Conservation (phyloP, 805 yeast species). For the Maudiozyma serrabonitensis region DNA sequence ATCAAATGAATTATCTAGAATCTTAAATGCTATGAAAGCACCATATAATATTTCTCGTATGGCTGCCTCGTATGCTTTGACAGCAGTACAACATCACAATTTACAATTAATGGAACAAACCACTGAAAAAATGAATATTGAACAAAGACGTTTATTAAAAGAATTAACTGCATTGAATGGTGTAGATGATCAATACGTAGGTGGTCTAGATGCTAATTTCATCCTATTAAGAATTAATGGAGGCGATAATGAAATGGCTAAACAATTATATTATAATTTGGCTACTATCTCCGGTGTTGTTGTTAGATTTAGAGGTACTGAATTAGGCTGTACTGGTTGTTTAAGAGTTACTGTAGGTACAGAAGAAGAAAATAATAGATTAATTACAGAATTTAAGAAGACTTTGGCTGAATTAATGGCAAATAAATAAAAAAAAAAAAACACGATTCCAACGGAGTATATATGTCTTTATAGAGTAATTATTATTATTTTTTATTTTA, state of each 20-base stretch:
- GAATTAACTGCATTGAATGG: conserved; percentile 48
- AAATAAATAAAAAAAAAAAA: background rate
- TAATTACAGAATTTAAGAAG: conserved; percentile 42
- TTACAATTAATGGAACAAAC: conserved; percentile 47
- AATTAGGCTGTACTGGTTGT: conserved; percentile 81
- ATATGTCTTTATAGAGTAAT: no score
- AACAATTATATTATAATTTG: conserved; percentile 50
- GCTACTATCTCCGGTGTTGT: conserved; percentile 74
- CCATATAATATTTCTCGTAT: conserved; percentile 88
- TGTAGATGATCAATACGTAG: conserved; percentile 59
- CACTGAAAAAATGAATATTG: conserved; percentile 40
- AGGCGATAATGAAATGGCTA: conserved; percentile 71
- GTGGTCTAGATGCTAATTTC: conserved; percentile 83
- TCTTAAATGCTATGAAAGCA: conserved; percentile 85
- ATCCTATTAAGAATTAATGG: conserved; percentile 63
- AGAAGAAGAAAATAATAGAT: conserved; percentile 50
- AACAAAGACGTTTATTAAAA: conserved; percentile 46
- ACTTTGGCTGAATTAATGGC: conserved; percentile 15
- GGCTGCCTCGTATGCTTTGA: conserved; percentile 63
- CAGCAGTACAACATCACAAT: conserved; percentile 58
- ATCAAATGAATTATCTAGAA: conserved; percentile 45
- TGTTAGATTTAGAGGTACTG: conserved; percentile 84
- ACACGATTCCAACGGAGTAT: background rate
- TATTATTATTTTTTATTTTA: no score
- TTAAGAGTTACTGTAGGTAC: conserved; percentile 86